Base-by-base conservation (phyloP, 768 basidiomycete genomes). In the Cystofilobasidium macerans region DNA sequence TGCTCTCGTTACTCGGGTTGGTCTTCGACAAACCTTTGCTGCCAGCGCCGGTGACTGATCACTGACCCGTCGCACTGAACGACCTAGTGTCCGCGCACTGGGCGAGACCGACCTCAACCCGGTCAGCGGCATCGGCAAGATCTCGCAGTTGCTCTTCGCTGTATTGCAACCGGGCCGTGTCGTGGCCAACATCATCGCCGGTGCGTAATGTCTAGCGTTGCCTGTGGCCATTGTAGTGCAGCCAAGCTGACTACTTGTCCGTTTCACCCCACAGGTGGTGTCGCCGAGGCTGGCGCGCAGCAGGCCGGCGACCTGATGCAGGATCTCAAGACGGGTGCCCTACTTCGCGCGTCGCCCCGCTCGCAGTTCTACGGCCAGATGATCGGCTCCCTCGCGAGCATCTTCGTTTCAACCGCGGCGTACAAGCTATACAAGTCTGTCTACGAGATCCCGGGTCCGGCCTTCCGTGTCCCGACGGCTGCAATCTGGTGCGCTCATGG, bases 131-230 rank as follows among this genome's bases (percentile, higher is more conserved):
- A 80, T 97, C 40, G 94, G 94, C 1, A 98, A 98, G 76, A 85
- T 97, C 69, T 90, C 88, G 26, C 94, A 98, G 72, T 80, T 98
- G 22, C 80, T 95, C 67, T 98, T 98, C 71, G 92, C 92, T 9
- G 86, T 93, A 80, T 82, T 95, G 45, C 71, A 71, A 60, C 71
- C 72, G 1, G 61, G 61, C 13, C 43, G 32, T 72, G 84, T 95
- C 24, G 89, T 95, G n/a, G 94, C 94, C 0, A 98, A 97, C 73
- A 88, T 98, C 72, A 89, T 98, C 53, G 94, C 94, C 1, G 93
- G 93, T 5, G 92, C 90, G 61, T 53, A n/a, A n/a, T n/a, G n/a
- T n/a, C 28, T 35, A 89, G 95, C n/a, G 87, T 90, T 2, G 92
- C 57, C 71, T 42, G 40, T 62, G 33, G 30, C 16, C 61, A 8